These are phyloP conservation scores for Erodium moschatum DNA, from an alignment of 441 rosid species.

Conservation along the genomic window DNA sequence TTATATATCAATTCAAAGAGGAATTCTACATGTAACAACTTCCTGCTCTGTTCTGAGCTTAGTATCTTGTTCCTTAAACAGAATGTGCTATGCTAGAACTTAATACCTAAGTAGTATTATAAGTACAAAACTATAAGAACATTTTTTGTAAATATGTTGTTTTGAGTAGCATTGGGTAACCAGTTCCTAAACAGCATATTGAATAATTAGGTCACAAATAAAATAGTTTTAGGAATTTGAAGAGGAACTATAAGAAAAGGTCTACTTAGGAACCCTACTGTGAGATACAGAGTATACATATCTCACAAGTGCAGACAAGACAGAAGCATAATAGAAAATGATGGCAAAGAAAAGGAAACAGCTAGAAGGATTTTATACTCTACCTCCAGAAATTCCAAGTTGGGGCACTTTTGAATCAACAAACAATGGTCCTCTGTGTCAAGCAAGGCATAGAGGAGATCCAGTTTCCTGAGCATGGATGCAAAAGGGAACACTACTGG, in stretches of 20 bases:
- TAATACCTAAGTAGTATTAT: not conserved
- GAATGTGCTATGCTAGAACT: not conserved
- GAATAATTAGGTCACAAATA: not conserved
- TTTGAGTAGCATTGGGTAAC: not conserved
- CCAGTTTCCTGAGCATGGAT: constrained; percentile 53
- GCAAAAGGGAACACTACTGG: constrained; percentile 70
- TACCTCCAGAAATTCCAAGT: constrained; percentile 95
- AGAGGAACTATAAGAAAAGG: not conserved
- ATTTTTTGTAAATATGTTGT: not conserved
- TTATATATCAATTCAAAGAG: not conserved
- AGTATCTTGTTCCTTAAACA: not conserved
- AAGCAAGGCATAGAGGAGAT: constrained; percentile 74
- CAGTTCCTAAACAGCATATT: not conserved
- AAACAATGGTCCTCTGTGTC: constrained; percentile 75
- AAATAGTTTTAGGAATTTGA: not conserved
- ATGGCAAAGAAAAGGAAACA: constrained; percentile 1
- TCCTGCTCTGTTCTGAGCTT: not conserved
- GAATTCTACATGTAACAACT: not conserved
- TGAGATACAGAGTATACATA: not conserved
- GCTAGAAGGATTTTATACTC: not conserved
- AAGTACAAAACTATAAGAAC: constrained; percentile 4
- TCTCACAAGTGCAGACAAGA: not conserved
- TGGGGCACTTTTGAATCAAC: constrained; percentile 67
- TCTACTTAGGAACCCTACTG: not conserved
- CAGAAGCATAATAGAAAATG: constrained; percentile 6